Conservation (phyloP, 305 asterid genomes). For the Fraxinus nigra region DNA sequence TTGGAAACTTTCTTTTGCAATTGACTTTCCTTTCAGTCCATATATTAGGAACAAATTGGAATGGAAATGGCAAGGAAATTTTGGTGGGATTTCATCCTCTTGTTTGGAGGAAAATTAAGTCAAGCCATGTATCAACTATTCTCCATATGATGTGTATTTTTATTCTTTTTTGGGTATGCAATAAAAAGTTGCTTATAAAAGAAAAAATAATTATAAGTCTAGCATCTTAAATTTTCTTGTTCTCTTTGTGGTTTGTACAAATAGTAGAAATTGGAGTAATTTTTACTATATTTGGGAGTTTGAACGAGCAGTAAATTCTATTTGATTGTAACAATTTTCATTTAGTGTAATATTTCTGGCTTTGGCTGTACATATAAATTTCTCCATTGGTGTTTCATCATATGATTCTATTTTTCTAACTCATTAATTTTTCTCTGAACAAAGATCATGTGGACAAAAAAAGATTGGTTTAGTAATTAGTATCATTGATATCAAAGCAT, state of each 20-base stretch:
- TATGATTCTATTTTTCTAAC: background rate
- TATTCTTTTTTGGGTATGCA: background rate
- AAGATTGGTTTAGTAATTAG: background rate
- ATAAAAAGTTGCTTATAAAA: background rate
- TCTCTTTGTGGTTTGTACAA: background rate
- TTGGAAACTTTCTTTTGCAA: background rate
- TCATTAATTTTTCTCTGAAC: background rate
- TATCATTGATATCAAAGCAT: background rate
- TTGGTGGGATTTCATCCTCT: background rate
- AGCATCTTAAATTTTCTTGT: background rate
- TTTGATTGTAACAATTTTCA: too few relatives aligned
- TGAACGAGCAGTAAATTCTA: background rate
- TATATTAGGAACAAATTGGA: background rate
- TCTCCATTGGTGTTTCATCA: background rate
- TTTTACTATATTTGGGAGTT: background rate
- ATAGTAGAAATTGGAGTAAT: background rate
- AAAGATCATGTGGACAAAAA: background rate
- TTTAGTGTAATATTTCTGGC: background rate
- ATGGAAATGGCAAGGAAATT: background rate
- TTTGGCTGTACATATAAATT: background rate
- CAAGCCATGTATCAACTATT: background rate
- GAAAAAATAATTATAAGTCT: background rate
- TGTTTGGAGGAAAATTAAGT: background rate
- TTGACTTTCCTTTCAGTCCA: too few relatives aligned
- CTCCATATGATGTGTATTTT: background rate